Evolutionary conservation across 164 flowering plant genomes (phyloP).

Genomic region (Vitis rupestris): DNA sequence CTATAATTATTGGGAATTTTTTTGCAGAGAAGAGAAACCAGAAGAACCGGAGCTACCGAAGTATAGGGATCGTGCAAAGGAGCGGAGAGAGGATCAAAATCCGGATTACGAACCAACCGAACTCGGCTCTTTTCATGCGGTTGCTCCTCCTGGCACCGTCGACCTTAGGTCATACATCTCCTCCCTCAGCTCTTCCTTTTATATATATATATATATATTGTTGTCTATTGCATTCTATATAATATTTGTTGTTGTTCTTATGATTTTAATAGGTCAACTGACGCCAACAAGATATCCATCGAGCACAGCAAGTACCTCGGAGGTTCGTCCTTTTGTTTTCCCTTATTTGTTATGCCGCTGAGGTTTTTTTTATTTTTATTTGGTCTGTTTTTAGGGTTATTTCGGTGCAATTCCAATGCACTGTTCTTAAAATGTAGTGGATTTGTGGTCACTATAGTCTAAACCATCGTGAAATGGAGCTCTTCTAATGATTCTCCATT

Average conservation of each 20-base stretch:
- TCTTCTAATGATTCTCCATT: too few relatives aligned
- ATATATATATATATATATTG: background rate
- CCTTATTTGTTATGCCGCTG: too few relatives aligned
- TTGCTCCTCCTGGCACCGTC: constrained; percentile 90
- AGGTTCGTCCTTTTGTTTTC: constrained; percentile 48
- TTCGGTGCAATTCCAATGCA: too few relatives aligned
- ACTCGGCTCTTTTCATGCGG: constrained; percentile 85
- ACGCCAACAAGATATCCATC: constrained; percentile 84
- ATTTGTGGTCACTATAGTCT: too few relatives aligned
- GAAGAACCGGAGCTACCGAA: constrained; percentile 83
- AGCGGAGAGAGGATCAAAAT: constrained; percentile 94
- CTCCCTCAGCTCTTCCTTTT: background rate
- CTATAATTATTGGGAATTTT: background rate
- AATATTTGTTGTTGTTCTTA: background rate
- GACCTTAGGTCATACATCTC: constrained; percentile 44
- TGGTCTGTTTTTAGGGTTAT: too few relatives aligned
- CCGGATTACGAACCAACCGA: constrained; percentile 91
- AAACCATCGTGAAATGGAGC: too few relatives aligned
- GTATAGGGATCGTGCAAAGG: constrained; percentile 92
- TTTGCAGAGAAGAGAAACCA: constrained; percentile 70
- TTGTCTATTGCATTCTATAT: background rate
- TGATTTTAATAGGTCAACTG: constrained; percentile 54
- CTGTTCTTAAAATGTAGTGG: too few relatives aligned
- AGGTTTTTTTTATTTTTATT: too few relatives aligned
- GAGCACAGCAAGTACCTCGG: constrained; percentile 99